Evolutionary conservation across 1,284 basidiomycete species (phyloP).

Genomic region (Hemileia vastatrix): DNA sequence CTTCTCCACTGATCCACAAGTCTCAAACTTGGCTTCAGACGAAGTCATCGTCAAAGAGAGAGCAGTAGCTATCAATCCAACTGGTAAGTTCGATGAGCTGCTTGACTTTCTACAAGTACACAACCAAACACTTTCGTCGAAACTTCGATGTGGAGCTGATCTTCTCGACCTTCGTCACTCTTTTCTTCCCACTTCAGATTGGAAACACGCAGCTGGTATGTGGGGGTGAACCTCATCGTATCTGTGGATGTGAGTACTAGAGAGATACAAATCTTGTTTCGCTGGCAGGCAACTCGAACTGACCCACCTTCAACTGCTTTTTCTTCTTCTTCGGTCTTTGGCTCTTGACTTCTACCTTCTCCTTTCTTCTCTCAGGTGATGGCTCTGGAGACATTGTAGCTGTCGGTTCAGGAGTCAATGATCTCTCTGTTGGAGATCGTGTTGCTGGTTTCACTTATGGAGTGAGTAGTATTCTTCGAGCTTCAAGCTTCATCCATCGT

Average conservation of each 20-base stretch:
- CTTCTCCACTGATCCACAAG: constrained; percentile 1
- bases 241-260: not conserved
- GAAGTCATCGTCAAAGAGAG: constrained; percentile 5
- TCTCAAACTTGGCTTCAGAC: not conserved
- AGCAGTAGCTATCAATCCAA: constrained; percentile 13
- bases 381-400: constrained; percentile 6
- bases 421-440: not conserved
- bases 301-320: no score
- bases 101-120: not conserved
- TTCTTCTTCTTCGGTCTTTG: no score
- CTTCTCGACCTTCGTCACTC: no score
- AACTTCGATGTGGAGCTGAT: not conserved
- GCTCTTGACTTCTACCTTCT: not conserved
- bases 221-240: not conserved
- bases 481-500: not conserved
- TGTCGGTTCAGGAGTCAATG: constrained; percentile 1
- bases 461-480: not conserved
- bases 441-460: constrained; percentile 9
- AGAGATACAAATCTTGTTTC: not conserved
- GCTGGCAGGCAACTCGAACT: no score
- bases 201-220: no score
- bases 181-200: no score
- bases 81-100: not conserved
- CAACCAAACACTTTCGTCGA: not conserved
- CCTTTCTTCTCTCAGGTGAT: not conserved